These are phyloP conservation scores for Sclerotinia spermophila DNA, from an alignment of 2,329 filamentous ascomycete species.

Conservation along the genomic window DNA sequence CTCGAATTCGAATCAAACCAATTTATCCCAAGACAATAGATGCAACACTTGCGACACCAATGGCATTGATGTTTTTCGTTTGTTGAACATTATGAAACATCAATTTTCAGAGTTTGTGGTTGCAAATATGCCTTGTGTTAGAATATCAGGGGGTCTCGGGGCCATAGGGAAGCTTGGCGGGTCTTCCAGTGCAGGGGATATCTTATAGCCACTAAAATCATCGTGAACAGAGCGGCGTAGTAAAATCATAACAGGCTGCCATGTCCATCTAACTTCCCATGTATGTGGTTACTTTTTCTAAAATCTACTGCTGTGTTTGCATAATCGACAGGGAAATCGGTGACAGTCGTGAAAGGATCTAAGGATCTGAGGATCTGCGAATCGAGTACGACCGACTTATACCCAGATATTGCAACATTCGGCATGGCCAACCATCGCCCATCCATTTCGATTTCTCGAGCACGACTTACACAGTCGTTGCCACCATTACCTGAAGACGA, in stretches of 20 bases:
- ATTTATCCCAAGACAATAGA: not conserved
- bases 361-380: slow-evolving; percentile 12
- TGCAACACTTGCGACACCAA: slow-evolving; percentile 9
- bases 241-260: slow-evolving; percentile 7
- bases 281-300: not conserved
- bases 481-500: slow-evolving; percentile 27
- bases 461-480: slow-evolving; percentile 28
- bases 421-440: slow-evolving; percentile 26
- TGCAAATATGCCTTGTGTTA: slow-evolving; percentile 7
- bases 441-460: slow-evolving; percentile 24
- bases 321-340: slow-evolving; percentile 4
- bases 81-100: slow-evolving; percentile 14
- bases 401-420: not conserved
- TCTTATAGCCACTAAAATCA: slow-evolving; percentile 13
- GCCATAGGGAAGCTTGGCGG: slow-evolving; percentile 6
- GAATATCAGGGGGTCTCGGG: slow-evolving; percentile 10
- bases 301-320: slow-evolving; percentile 2
- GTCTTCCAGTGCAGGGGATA: not conserved
- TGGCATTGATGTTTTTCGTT: not conserved
- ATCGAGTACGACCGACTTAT: slow-evolving; percentile 9
- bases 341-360: slow-evolving; percentile 11
- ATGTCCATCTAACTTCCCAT: not conserved
- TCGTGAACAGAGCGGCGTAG: slow-evolving; percentile 11
- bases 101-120: slow-evolving; percentile 10
- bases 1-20: not conserved